Base-by-base conservation (phyloP, 345 rosid genomes). In the Aquilaria yunnanensis region DNA sequence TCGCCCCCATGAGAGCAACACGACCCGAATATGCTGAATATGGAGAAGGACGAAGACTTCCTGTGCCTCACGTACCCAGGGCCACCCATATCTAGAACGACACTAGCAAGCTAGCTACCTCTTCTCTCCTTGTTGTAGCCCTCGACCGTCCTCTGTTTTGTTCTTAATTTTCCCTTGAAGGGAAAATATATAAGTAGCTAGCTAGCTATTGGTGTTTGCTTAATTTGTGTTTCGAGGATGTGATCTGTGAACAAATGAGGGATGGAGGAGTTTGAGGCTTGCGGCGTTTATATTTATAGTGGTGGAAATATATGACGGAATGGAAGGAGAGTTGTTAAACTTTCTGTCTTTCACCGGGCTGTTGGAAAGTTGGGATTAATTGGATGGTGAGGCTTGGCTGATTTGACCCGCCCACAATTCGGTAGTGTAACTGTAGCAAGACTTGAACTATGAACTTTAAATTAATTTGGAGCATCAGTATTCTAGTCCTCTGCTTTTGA, bases 1-100 rank as follows among this genome's bases (percentile, higher is more conserved):
- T 75, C 78, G 11, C 76, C 73, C 7, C 85, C 83, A 32, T 57
- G 30, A 0, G 84, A 81, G 51, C 95, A 90, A 30, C 92, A 85
- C 1, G 81, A 64, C 47, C 70, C 79, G 81, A 90, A 83, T 57
- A 90, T 73, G 73, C 57, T 72, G 66, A 76, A 56, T 16, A 80
- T 57, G 0, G 83, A 75, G 66, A 71, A 73, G 58, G 77, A 76
- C 0, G 80, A 76, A 6, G 75, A 61, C 52, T 74, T 83, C 74
- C 81, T 70, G 7, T 73, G 78, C 63, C 71, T 78, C 50, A 61
- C 67, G 75, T 72, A 75, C 34, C 69, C 62, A 7, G 67, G 63
- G 54, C 43, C 43, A 37, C 74, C 77, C 58, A 48, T 61, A 0
- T 14, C 9, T 29, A 37, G 43, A 0, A 37, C 43, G 43, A 16